These are phyloP conservation scores for Maudiozyma pseudohumilis DNA, from an alignment of 805 yeast species.

Conservation along the genomic window DNA sequence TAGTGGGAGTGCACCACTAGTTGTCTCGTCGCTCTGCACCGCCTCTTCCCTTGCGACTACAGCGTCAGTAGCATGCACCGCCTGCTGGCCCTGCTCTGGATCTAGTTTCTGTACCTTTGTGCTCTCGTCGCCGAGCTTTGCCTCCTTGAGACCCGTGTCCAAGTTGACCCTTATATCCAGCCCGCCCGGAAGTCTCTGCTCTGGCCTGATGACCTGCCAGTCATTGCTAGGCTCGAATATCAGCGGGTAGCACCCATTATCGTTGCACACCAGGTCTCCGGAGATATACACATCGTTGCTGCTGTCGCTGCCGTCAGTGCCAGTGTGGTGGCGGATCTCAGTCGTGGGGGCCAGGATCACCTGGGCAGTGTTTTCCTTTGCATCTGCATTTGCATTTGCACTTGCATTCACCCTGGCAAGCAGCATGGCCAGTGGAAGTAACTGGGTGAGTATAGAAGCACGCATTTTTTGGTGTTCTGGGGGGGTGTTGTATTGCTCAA, in stretches of 20 bases:
- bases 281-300: not conserved
- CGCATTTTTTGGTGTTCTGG: too few relatives aligned
- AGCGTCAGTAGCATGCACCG: not conserved
- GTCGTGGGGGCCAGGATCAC: not conserved
- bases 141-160: conserved; percentile 62
- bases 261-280: conserved; percentile 3
- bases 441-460: too few relatives aligned
- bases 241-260: conserved; percentile 49
- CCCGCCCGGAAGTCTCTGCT: conserved; percentile 76
- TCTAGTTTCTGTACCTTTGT: too few relatives aligned
- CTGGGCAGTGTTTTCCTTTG: too few relatives aligned
- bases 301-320: too few relatives aligned
- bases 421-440: too few relatives aligned
- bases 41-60: not conserved
- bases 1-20: too few relatives aligned
- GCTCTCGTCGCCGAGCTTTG: conserved; percentile 35
- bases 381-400: too few relatives aligned
- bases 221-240: conserved; percentile 52
- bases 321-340: too few relatives aligned
- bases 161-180: conserved; percentile 60
- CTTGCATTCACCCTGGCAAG: too few relatives aligned
- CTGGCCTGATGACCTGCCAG: conserved; percentile 62
- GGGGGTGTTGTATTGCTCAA: too few relatives aligned
- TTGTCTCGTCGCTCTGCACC: not conserved
- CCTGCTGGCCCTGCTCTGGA: not conserved